Evolutionary conservation across 805 yeast genomes (phyloP), one percentile per base, ranked within the genome.

Genomic region (Candida easanensis): DNA sequence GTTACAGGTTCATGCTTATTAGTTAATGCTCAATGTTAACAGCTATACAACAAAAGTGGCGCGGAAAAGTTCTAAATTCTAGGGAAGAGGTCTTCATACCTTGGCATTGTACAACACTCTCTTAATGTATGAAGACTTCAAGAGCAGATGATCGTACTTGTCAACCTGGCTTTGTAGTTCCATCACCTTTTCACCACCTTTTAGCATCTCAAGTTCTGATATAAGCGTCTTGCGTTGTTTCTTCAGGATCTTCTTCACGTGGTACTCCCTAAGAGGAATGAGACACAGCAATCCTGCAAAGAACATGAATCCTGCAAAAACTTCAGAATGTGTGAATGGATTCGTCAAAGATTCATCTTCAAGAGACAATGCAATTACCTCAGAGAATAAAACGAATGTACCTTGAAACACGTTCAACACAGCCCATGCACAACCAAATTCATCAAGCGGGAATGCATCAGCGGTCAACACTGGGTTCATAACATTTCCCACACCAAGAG

Each of bases 241-340:
- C 25, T 18, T 36, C 19, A 48, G 44, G 8, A 75, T 46, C 43
- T 64, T 64, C 36, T 66, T 51, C 3, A 80, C 74, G 34, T 73
- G 62, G 60, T 62, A 65, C 51, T 79, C 82, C 49, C 88, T 66
- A 15, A 78, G 57, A 0, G 75, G 61, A 1, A 74, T 39, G 42
- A 74, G 58, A 22, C 74, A 44, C 2, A 78, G 4, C 6, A 73
- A 57, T 0, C 75, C 76, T 13, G 60, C 63, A 13, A 73, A 55
- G 49, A 69, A 74, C 39, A 75, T 61, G 7, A 70, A 53, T 1
- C 84, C 88, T 1, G 79, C 70, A 59, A 79, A 80, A 1, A 80
- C 69, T 53, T 81, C 87, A 0, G 83, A 68, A 50, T 80, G 69
- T n/a, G 73, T 53, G 51, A 71, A 82, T 2, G 86, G 86, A 9